Evolutionary conservation across 2,329 filamentous ascomycete genomes (phyloP).

Genomic region (Hortaea sp.): DNA sequence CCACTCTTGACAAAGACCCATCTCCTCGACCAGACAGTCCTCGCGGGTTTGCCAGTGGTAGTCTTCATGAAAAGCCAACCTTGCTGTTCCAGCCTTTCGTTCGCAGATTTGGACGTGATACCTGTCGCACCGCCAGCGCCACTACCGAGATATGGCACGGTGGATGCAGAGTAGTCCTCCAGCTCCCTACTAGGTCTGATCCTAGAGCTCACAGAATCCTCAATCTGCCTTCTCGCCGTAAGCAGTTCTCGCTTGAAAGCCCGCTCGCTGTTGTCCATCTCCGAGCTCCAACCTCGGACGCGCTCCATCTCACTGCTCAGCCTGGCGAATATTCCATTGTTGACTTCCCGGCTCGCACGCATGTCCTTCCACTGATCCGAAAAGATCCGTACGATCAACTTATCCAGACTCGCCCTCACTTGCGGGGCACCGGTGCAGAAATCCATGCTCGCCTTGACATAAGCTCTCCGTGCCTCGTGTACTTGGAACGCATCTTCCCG

Average conservation of each 20-base stretch:
- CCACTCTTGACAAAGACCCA: conserved; percentile 97
- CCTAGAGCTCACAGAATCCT: conserved; percentile 60
- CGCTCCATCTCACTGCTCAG: conserved; percentile 79
- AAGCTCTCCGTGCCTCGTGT: conserved; percentile 82
- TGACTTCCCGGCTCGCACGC: conserved; percentile 58
- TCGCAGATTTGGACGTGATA: conserved; percentile 33
- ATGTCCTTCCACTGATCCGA: conserved; percentile 84
- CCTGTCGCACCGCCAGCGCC: conserved; percentile 48
- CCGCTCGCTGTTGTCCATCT: conserved; percentile 84
- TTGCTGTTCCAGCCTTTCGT: conserved; percentile 59
- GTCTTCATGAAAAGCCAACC: conserved; percentile 85
- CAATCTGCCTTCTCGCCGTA: conserved; percentile 68
- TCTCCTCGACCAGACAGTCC: conserved; percentile 78
- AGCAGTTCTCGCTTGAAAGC: conserved; percentile 75
- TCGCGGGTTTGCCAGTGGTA: conserved; percentile 74
- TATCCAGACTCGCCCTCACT: conserved; percentile 72
- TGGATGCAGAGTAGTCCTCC: conserved; percentile 83
- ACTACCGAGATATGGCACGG: conserved; percentile 73
- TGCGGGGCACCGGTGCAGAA: conserved; percentile 84
- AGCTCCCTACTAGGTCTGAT: conserved; percentile 80
- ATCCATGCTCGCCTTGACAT: conserved; percentile 86
- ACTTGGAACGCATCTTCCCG: conserved; percentile 93
- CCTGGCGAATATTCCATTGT: conserved; percentile 50
- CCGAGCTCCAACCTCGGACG: conserved; percentile 81
- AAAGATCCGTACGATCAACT: conserved; percentile 73